phyloP scores from a whole-genome alignment of 371 early-diverging fungal genomes.

The Parasitella parasitica region DNA sequence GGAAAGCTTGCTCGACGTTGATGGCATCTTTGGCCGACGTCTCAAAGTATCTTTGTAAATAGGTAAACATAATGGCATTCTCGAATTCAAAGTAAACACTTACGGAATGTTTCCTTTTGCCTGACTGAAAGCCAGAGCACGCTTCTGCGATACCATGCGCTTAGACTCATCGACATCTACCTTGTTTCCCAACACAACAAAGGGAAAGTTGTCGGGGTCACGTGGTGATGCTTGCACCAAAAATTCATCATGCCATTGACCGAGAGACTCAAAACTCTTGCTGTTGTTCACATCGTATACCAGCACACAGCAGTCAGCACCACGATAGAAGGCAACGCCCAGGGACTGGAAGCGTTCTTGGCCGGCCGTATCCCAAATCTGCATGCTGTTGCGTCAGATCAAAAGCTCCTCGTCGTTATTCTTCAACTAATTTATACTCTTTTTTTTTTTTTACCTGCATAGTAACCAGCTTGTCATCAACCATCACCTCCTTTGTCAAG shows the following conservation, averaged over 20 bases:
- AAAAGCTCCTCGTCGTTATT: no score
- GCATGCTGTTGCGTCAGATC: no score
- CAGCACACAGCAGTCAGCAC: slow-evolving; percentile 99
- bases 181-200: slow-evolving; percentile 98
- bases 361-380: slow-evolving; percentile 95
- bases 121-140: slow-evolving; percentile 95
- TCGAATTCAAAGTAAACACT: slow-evolving; percentile 1
- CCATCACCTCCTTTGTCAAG: slow-evolving; percentile 96
- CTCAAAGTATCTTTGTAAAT: slow-evolving; percentile 58
- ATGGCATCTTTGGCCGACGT: slow-evolving; percentile 95
- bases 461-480: slow-evolving; percentile 85
- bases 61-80: not conserved
- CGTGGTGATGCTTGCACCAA: slow-evolving; percentile 88
- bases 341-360: slow-evolving; percentile 98
- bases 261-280: slow-evolving; percentile 92
- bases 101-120: slow-evolving; percentile 90
- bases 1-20: slow-evolving; percentile 96
- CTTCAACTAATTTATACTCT: no score
- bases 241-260: slow-evolving; percentile 95
- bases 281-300: slow-evolving; percentile 96
- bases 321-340: slow-evolving; percentile 97
- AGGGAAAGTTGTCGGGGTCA: slow-evolving; percentile 96
- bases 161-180: slow-evolving; percentile 93
- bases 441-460: slow-evolving; percentile 77
- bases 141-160: slow-evolving; percentile 90